Conservation (phyloP, 2,329 filamentous ascomycete genomes). For the Talaromyces marneffei region DNA sequence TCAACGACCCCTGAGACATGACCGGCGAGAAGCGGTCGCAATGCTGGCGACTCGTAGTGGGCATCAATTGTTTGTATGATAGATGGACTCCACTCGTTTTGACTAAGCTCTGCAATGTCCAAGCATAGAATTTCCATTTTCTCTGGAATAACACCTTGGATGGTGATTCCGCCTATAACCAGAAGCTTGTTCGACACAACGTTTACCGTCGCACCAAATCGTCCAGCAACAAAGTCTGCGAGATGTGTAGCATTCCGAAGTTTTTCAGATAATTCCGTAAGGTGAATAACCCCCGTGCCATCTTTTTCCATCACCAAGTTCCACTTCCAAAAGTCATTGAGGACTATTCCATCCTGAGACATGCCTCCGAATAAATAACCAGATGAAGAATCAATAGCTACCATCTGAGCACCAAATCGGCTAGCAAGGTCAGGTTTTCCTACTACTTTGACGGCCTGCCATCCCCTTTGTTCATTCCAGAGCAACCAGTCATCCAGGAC, state of each 20-base stretch:
- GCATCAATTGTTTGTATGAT: conserved; percentile 7
- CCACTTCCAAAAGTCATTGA: conserved; percentile 62
- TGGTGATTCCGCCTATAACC: conserved; percentile 49
- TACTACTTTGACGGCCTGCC: conserved; percentile 41
- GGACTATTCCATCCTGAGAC: conserved; percentile 55
- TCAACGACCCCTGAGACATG: conserved; percentile 50
- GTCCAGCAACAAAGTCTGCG: conserved; percentile 29
- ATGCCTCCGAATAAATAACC: conserved; percentile 73
- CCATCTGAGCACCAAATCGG: conserved; percentile 53
- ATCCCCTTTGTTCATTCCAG: conserved; percentile 48
- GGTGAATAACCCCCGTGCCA: conserved; percentile 23
- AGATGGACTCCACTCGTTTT: not conserved
- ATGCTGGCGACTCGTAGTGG: conserved; percentile 25
- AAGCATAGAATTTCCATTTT: conserved; percentile 52
- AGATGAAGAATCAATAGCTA: conserved; percentile 34
- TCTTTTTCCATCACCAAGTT: conserved; percentile 41
- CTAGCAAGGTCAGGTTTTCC: conserved; percentile 35
- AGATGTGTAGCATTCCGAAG: conserved; percentile 23
- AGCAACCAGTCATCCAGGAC: conserved; percentile 52
- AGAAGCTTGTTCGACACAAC: conserved; percentile 42
- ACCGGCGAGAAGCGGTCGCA: conserved; percentile 66
- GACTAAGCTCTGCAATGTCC: conserved; percentile 17
- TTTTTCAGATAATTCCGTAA: conserved; percentile 23
- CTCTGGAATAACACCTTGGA: conserved; percentile 31
- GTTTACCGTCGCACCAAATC: conserved; percentile 50